Base-by-base conservation (phyloP, 148 eudicot species). In the Rhododendron mucronatum region DNA sequence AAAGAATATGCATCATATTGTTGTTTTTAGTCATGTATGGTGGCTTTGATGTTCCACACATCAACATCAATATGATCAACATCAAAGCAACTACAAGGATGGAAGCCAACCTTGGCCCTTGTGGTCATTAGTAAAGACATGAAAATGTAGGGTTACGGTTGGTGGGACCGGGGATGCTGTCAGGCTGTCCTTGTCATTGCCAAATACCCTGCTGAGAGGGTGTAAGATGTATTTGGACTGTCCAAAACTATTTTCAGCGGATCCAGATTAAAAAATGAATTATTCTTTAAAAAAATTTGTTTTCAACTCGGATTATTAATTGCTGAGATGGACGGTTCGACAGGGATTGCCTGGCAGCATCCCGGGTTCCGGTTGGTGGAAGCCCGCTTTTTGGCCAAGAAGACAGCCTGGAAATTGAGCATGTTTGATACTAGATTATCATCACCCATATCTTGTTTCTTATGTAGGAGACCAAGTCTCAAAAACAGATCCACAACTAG, bases 251-350 rank as follows among this genome's bases (percentile, higher is more conserved):
- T 41, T 41, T 41, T 5, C 45, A 41, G 1, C 0, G 7, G 7
- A 1, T 41, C 1, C 8, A 1, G 7, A 41, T 41, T 41, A 41
- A 41, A 41, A 41, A 41, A 41, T 41, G 0, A 41, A 41, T 1
- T 41, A 41, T 6, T 41, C 0, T 0, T 0, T 6, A 0, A 41
- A 41, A 41, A 41, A 41, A 0, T 41, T 41, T 41, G 0, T 41
- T 41, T 41, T 41, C 1, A 41, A 41, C 5, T 6, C 1, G 8
- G 0, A 41, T 0, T 7, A 41, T 41, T 41, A 41, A 41, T 41
- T 41, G 0, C 1, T 41, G 8, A 41, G 45, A 41, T 5, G 1
- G 45, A 41, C 1, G 1, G 8, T 41, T 7, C 0, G 1, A 0
- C 45, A 41, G 45, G 8, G 0, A 41, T 1, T 41, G 7, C 45